Conservation (phyloP, 805 yeast genomes). For the Lachancea thermotolerans region DNA sequence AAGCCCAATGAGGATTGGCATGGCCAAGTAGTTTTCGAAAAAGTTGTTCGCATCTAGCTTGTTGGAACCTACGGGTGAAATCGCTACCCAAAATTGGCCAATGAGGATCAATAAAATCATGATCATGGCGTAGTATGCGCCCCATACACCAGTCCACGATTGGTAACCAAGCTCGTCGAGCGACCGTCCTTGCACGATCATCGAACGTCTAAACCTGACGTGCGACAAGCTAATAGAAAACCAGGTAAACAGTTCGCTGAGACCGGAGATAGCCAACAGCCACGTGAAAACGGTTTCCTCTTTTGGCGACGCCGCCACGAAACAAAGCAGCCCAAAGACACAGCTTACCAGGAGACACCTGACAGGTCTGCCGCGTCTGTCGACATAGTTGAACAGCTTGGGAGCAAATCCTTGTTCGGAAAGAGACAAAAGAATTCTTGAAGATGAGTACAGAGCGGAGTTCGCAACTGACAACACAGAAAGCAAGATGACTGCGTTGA, state of each 20-base stretch:
- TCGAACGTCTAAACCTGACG: conserved; percentile 52
- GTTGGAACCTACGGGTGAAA: conserved; percentile 43
- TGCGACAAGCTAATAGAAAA: conserved; percentile 48
- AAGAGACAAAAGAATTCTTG: conserved; percentile 60
- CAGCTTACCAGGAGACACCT: conserved; percentile 47
- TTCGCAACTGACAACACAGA: conserved; percentile 73
- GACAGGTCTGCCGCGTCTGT: conserved; percentile 57
- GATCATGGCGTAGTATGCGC: conserved; percentile 45
- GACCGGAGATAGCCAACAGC: conserved; percentile 56
- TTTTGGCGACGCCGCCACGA: conserved; percentile 57
- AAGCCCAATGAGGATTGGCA: conserved; percentile 38
- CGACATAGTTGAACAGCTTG: conserved; percentile 44
- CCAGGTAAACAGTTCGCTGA: conserved; percentile 61
- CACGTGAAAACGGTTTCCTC: conserved; percentile 55
- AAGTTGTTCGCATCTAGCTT: conserved; percentile 36
- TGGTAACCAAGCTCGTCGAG: conserved; percentile 45
- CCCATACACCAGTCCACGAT: conserved; percentile 46
- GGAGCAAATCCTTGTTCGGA: conserved; percentile 76
- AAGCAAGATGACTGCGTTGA: conserved; percentile 64
- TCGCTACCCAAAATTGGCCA: conserved; percentile 62
- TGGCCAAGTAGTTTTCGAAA: conserved; percentile 42
- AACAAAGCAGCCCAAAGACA: conserved; percentile 53
- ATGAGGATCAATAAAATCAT: conserved; percentile 45
- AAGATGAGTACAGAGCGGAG: conserved; percentile 64
- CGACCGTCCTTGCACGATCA: conserved; percentile 47